These are phyloP conservation scores for Globisporangium spinosum DNA, from an alignment of 352 stramenopile genomes.

Conservation along the genomic window DNA sequence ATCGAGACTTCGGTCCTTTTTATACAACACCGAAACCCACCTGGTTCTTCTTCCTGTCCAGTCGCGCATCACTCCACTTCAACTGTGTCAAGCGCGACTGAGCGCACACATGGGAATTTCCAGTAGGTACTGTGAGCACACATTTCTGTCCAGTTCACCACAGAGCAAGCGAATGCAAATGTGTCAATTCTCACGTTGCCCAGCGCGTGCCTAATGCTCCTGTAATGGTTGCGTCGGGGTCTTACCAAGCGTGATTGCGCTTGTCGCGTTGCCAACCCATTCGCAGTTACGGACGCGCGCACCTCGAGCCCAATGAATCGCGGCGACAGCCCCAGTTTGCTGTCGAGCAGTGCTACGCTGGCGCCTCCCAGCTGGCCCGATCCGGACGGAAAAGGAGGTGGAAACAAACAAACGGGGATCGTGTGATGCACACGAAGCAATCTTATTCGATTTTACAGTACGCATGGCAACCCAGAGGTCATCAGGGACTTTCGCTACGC, in stretches of 20 bases:
- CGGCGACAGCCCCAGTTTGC: background rate
- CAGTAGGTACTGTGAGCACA: background rate
- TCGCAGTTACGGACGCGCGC: background rate
- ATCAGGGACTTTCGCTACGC: background rate
- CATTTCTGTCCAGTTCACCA: background rate
- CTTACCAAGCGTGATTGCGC: background rate
- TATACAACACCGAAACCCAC: background rate
- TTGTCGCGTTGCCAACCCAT: background rate
- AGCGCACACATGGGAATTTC: background rate
- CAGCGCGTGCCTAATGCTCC: background rate
- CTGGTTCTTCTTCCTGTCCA: background rate
- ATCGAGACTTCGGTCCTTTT: background rate
- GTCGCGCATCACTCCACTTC: background rate
- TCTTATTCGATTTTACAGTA: constrained; percentile 1
- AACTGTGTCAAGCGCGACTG: background rate
- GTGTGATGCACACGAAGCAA: background rate
- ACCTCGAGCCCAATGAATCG: background rate
- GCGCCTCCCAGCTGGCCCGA: background rate
- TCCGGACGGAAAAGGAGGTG: background rate
- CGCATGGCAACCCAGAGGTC: background rate
- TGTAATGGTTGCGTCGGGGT: background rate
- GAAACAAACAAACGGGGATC: background rate
- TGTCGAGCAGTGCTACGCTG: background rate
- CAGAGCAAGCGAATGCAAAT: background rate
- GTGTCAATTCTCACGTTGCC: background rate